phyloP scores from a whole-genome alignment of 2,329 filamentous ascomycete species.

The Colletotrichum cordylinicola region DNA sequence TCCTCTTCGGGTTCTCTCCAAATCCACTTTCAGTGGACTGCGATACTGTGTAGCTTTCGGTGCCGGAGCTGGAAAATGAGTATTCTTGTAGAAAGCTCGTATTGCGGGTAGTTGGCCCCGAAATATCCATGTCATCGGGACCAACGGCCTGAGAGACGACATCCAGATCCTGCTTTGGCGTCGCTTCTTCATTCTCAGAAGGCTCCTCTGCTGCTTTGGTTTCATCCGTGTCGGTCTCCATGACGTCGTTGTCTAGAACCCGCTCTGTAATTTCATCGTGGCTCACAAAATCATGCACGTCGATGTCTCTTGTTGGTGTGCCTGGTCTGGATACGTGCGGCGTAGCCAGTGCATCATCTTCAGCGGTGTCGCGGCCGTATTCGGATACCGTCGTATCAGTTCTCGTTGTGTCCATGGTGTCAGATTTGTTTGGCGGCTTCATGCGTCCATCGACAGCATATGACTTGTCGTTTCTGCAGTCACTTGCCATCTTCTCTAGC shows the following conservation, averaged over 20 bases:
- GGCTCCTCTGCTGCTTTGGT: not conserved
- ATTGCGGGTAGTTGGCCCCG: not conserved
- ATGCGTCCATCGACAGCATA: not conserved
- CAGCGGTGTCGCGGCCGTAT: not conserved
- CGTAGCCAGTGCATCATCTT: not conserved
- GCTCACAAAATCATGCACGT: not conserved
- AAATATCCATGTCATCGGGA: not conserved
- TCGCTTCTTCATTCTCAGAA: not conserved
- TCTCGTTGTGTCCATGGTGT: not conserved
- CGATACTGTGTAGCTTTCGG: not conserved
- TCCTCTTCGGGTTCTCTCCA: not conserved
- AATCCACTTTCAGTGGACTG: not conserved
- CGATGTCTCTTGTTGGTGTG: not conserved
- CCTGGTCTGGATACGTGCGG: not conserved
- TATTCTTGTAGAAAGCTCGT: not conserved
- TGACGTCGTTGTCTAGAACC: not conserved
- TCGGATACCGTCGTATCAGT: not conserved
- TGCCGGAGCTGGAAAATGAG: not conserved
- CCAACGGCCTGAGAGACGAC: not conserved
- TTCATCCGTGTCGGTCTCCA: not conserved
- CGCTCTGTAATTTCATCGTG: not conserved
- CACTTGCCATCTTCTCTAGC: not conserved
- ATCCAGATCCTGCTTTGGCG: not conserved
- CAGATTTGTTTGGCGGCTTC: not conserved
- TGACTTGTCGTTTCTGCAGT: not conserved